Conservation (phyloP, 2,329 filamentous ascomycete species). For the Fusarium falciforme region DNA sequence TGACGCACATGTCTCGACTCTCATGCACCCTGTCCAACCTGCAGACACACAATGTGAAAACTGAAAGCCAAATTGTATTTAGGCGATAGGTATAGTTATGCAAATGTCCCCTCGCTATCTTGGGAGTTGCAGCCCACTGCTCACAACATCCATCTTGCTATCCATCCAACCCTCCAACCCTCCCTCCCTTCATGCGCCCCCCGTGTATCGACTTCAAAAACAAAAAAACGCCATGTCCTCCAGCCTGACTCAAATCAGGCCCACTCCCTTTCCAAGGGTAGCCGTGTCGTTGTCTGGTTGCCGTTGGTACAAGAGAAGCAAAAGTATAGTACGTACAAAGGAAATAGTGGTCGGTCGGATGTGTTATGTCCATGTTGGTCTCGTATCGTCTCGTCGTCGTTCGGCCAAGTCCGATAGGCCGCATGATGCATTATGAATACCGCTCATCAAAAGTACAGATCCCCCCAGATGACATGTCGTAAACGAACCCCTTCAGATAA, state of each 20-base stretch:
- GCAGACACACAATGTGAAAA: neutral
- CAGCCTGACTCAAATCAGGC: slow-evolving; percentile 33
- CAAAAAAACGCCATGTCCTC: slow-evolving; percentile 38
- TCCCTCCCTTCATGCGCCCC: slow-evolving; percentile 22
- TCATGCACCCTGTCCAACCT: neutral
- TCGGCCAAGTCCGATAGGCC: slow-evolving; percentile 41
- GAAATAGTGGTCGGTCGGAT: slow-evolving; percentile 40
- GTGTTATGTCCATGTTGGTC: slow-evolving; percentile 47
- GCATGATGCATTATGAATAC: slow-evolving; percentile 47
- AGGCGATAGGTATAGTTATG: slow-evolving; percentile 38
- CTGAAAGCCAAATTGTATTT: slow-evolving; percentile 15
- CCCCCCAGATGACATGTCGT: slow-evolving; percentile 37
- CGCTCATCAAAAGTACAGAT: slow-evolving; percentile 44
- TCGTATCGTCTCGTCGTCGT: slow-evolving; percentile 48
- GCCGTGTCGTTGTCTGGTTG: slow-evolving; percentile 29
- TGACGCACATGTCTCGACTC: neutral
- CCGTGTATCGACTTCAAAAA: slow-evolving; percentile 36
- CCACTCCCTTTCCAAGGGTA: slow-evolving; percentile 17
- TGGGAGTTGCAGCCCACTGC: slow-evolving; percentile 42
- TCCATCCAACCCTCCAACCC: slow-evolving; percentile 5
- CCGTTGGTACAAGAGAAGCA: slow-evolving; percentile 43
- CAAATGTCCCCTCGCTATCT: slow-evolving; percentile 32
- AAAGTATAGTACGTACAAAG: slow-evolving; percentile 46
- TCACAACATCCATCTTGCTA: slow-evolving; percentile 30
- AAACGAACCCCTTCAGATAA: slow-evolving; percentile 22